Percentiles rank a stretch among this genome's conserved stretches.
Evolutionary conservation across 176 grass and related monocot species (phyloP).

Genomic region (Tillandsia fasciculata): DNA sequence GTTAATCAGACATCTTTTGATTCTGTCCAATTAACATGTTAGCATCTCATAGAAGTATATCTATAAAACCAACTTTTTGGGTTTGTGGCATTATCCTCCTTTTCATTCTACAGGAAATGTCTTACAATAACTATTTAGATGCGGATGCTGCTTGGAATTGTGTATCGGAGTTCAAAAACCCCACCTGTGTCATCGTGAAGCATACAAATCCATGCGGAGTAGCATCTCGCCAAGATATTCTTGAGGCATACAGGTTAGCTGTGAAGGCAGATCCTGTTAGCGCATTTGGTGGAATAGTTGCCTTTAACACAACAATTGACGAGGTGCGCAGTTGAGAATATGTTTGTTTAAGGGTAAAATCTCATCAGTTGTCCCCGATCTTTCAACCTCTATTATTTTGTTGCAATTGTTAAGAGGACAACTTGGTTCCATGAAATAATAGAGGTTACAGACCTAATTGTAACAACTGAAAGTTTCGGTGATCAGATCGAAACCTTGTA

Average conservation of each 20-base stretch:
- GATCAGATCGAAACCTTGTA: too few relatives aligned
- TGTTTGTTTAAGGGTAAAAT: conserved; percentile 1
- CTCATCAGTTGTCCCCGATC: not conserved
- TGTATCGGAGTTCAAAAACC: conserved; percentile 66
- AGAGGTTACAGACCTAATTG: too few relatives aligned
- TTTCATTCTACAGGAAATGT: conserved; percentile 61
- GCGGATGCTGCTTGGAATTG: conserved; percentile 97
- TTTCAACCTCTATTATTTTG: not conserved
- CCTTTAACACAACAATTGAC: conserved; percentile 68
- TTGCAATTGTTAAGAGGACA: not conserved
- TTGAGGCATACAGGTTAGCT: conserved; percentile 87
- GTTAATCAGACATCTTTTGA: too few relatives aligned
- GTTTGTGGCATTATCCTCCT: conserved; percentile 2
- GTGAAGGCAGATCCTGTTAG: conserved; percentile 83
- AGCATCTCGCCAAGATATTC: conserved; percentile 52
- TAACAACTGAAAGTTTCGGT: too few relatives aligned
- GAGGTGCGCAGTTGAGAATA: conserved; percentile 29
- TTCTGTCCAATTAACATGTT: too few relatives aligned
- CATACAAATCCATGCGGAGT: conserved; percentile 95
- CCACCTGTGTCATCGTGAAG: conserved; percentile 89
- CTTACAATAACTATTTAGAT: conserved; percentile 96
- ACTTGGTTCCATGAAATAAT: too few relatives aligned
- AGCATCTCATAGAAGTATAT: too few relatives aligned
- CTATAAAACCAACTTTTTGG: not conserved
- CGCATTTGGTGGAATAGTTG: conserved; percentile 89